Evolutionary conservation across 2,329 filamentous ascomycete genomes (phyloP), one percentile per base, ranked within the genome.

Genomic region (Penicillium griseofulvum): DNA sequence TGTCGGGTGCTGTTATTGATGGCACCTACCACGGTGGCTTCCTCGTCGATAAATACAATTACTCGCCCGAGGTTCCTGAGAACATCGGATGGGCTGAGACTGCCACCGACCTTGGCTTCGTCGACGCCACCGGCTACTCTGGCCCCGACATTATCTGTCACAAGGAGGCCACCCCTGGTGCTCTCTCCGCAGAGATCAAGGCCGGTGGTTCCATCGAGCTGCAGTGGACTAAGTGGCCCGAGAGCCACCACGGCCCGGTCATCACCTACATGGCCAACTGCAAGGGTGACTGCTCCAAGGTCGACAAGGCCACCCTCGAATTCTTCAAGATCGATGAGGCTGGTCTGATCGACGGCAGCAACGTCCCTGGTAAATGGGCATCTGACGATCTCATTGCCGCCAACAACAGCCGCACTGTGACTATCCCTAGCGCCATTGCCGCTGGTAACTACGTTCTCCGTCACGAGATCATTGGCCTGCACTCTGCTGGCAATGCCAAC

Each of bases 191-290:
- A 17, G 74, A 79, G n/a, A 80, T 87, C 36, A 75, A 78, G n/a
- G 87, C 86, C 14, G 87, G 87, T 58, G 76, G 77, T 59, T 77
- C 76, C 9, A 69, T 89, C 61, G 75, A 81, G 55, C 72, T 89
- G 46, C 78, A 83, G 64, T 89, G 86, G 87, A 82, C 78, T 55
- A 75, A 76, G 16, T 89, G 87, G 87, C 86, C 86, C n/a, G 76
- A 81, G 10, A 81, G 78, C 52, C 83, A 89, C 74, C 78, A 85
- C 60, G 84, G 84, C 3, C 85, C 86, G 12, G 80, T 88, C 63
- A 78, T 88, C 59, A 81, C 81, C 69, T 88, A 87, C 75, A 74
- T 87, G 16, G 86, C 86, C 52, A 78, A 78, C 63, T 85, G 83
- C 72, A 72, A 80, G 50, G 83, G 80, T 22, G 79, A 84, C 68